Base-by-base conservation (phyloP, 257 asterid genomes). In the Solanum gandarillasii region DNA sequence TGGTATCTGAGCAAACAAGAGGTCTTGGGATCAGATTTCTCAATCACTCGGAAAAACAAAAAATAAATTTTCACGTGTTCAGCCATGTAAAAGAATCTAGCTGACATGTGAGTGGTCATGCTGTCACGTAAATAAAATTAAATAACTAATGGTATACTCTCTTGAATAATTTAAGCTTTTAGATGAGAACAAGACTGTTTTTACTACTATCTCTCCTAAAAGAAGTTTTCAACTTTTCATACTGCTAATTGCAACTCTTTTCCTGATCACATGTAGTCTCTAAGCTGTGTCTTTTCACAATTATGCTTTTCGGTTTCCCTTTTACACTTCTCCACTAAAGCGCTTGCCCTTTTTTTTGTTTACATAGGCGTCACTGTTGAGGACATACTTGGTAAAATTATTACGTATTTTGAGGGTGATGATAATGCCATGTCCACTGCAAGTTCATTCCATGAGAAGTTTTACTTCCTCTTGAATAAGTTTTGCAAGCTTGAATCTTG, bases 401-500 rank as follows among this genome's bases (percentile, higher is more conserved):
- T 93, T 83, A 91, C 87, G 83, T 95, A 95, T 92, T 91, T 96
- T 87, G 94, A 92, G 91, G 92, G 41, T 81, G 89, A 89, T 71
- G 79, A 87, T 88, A 93, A 74, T 86, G 86, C 87, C 34, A 35
- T 86, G 83, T 85, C 89, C 88, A 52, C 62, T 86, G 83, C 86
- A 71, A 90, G 67, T 89, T 35, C 89, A 39, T 78, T 91, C 72
- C 84, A 29, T 65, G 94, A 94, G 81, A 89, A 88, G 87, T 87
- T 95, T 68, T 87, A 94, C 74, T 87, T 62, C 86, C 85, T 93
- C 87, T 89, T 95, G 90, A 93, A 92, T 92, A 94, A 92, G 94
- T 93, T 97, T 84, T 91, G 90, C 88, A 87, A 90, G 86, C 94
- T 96, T 71, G 98, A 97, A 91, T 52, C 90, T 87, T 96, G 99